These are phyloP conservation scores for Pluteus cervinus DNA, from an alignment of 768 basidiomycete genomes.

Conservation along the genomic window DNA sequence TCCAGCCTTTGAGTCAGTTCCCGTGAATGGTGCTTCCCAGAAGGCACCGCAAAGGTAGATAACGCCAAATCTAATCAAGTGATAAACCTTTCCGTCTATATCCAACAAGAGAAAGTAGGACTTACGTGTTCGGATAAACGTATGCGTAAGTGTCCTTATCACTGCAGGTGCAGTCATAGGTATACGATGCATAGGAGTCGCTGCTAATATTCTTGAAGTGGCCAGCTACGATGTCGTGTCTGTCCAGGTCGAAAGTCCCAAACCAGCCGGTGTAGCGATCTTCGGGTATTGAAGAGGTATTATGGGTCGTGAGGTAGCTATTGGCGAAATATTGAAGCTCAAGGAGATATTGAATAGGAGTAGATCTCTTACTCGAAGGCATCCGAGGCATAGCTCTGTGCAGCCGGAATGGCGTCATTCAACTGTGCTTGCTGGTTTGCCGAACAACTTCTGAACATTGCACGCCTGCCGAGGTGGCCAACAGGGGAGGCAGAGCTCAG, in stretches of 20 bases:
- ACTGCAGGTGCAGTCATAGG: slow-evolving; percentile 33
- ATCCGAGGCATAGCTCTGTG: slow-evolving; percentile 30
- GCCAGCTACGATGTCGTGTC: slow-evolving; percentile 27
- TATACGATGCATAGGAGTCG: slow-evolving; percentile 23
- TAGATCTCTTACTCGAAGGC: slow-evolving; percentile 22
- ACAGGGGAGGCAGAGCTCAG: slow-evolving; percentile 20
- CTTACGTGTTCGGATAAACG: slow-evolving; percentile 25
- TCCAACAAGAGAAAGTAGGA: not conserved
- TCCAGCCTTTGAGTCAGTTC: slow-evolving; percentile 5
- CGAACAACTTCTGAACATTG: slow-evolving; percentile 33
- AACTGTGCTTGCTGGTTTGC: slow-evolving; percentile 26
- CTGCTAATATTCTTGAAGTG: slow-evolving; percentile 32
- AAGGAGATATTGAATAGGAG: not conserved
- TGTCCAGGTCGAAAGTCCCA: slow-evolving; percentile 32
- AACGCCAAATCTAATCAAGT: slow-evolving; percentile 6
- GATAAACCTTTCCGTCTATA: not conserved
- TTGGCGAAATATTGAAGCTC: not conserved
- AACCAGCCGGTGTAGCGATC: slow-evolving; percentile 43
- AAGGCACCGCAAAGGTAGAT: slow-evolving; percentile 4
- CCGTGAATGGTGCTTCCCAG: slow-evolving; percentile 3
- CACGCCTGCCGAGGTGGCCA: slow-evolving; percentile 24
- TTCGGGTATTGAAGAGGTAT: slow-evolving; percentile 22
- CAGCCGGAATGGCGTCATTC: slow-evolving; percentile 30
- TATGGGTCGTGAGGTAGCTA: slow-evolving; percentile 28
- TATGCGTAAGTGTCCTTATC: slow-evolving; percentile 28